Evolutionary conservation across 2,329 filamentous ascomycete genomes (phyloP).

Genomic region (Aspergillus arachidicola): DNA sequence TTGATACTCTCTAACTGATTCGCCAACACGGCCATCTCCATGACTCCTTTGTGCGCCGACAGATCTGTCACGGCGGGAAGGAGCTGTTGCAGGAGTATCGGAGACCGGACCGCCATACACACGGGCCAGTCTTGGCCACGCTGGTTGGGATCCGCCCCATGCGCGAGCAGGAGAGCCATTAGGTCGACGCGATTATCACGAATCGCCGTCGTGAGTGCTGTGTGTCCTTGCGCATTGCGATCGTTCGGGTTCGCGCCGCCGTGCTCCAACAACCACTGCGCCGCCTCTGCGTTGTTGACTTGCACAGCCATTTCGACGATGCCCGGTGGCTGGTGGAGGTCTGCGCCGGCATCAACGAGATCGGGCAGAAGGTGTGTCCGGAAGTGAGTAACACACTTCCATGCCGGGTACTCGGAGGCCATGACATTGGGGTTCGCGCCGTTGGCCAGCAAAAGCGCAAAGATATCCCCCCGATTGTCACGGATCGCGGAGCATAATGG

Average conservation of each 20-base stretch:
- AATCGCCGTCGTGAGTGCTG: constrained; percentile 68
- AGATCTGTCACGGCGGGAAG: constrained; percentile 52
- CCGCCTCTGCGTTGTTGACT: constrained; percentile 62
- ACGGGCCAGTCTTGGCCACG: constrained; percentile 72
- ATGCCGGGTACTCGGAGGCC: constrained; percentile 66
- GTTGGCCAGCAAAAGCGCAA: constrained; percentile 59
- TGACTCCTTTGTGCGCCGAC: constrained; percentile 57
- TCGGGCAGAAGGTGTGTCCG: constrained; percentile 62
- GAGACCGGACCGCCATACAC: constrained; percentile 67
- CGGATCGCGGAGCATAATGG: constrained; percentile 70
- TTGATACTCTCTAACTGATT: constrained; percentile 69
- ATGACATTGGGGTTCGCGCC: constrained; percentile 57
- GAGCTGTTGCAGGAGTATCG: constrained; percentile 61
- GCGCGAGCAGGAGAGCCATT: constrained; percentile 60
- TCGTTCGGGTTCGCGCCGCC: constrained; percentile 62
- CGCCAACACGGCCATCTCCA: constrained; percentile 69
- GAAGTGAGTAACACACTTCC: constrained; percentile 70
- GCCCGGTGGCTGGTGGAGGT: constrained; percentile 62
- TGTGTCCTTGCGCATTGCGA: constrained; percentile 59
- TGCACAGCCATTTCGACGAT: constrained; percentile 67
- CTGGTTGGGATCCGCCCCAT: constrained; percentile 64
- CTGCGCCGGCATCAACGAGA: constrained; percentile 62
- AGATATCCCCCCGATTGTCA: constrained; percentile 64
- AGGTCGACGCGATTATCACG: constrained; percentile 61
- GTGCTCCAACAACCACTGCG: constrained; percentile 63